Evolutionary conservation across 306 rosid genomes (phyloP).

Genomic region (Abrus precatorius): DNA sequence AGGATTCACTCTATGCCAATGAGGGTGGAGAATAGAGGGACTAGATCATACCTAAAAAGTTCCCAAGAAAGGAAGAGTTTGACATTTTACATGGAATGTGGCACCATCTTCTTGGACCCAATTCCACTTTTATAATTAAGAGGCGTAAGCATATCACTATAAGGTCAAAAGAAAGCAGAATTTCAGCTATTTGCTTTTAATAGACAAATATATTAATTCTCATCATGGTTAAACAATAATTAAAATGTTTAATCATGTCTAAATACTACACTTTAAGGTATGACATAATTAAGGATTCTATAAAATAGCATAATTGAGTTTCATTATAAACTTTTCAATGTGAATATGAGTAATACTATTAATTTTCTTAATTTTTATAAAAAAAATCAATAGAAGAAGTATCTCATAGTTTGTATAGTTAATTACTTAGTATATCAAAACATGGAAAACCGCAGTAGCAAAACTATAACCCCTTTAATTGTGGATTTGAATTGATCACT

Average conservation of each 20-base stretch:
- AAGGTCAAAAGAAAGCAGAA: neutral
- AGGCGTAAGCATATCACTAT: neutral
- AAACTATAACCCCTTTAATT: too few species aligned
- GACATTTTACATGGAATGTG: neutral
- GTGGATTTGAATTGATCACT: too few species aligned
- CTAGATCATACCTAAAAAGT: neutral
- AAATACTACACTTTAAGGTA: too few species aligned
- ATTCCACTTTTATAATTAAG: neutral
- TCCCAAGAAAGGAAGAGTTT: neutral
- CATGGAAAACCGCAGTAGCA: too few species aligned
- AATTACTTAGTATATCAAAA: too few species aligned
- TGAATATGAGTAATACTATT: too few species aligned
- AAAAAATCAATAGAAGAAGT: too few species aligned
- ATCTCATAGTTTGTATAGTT: too few species aligned
- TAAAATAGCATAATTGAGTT: too few species aligned
- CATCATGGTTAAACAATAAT: neutral
- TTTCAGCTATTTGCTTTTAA: neutral
- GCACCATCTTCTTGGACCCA: conserved; percentile 2
- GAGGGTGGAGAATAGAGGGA: conserved; percentile 24
- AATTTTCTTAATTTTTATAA: too few species aligned
- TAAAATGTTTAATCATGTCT: neutral
- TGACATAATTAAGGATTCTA: too few species aligned
- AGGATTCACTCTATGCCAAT: conserved; percentile 31
- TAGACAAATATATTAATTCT: neutral
- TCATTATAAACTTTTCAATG: too few species aligned